Evolutionary conservation across 129 eudicot genomes (phyloP).

Genomic region (Chrysanthemum lavandulifolium): DNA sequence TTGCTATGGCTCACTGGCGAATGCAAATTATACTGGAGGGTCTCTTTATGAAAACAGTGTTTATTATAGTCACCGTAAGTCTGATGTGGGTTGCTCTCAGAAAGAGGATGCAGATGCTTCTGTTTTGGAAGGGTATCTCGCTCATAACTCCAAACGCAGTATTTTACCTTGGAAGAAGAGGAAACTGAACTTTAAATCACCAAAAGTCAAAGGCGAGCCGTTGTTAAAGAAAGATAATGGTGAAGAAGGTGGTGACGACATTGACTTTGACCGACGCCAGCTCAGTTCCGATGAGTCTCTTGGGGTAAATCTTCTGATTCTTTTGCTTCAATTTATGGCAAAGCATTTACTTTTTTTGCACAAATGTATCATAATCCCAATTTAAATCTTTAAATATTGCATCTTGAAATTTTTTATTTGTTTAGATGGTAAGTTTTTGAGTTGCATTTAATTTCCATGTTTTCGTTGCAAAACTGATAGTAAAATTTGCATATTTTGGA

Average conservation of each 20-base stretch:
- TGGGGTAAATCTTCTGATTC: conserved; percentile 42
- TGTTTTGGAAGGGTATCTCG: conserved; percentile 37
- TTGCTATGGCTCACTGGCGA: conserved; percentile 70
- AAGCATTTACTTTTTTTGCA: neutral
- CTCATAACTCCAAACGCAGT: conserved; percentile 55
- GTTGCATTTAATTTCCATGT: neutral
- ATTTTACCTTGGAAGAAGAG: conserved; percentile 92
- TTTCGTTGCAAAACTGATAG: neutral
- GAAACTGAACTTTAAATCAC: conserved; percentile 71
- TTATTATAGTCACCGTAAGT: conserved; percentile 68
- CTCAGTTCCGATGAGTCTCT: conserved; percentile 79
- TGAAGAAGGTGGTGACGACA: conserved; percentile 93
- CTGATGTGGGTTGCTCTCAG: conserved; percentile 62
- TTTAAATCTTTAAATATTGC: no score
- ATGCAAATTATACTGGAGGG: conserved; percentile 61
- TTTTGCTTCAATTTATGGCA: neutral
- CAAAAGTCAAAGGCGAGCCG: conserved; percentile 81
- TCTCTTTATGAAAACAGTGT: conserved; percentile 57
- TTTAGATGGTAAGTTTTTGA: neutral
- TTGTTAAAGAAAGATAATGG: conserved; percentile 68
- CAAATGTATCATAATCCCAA: neutral
- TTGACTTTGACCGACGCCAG: conserved; percentile 86
- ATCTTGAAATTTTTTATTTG: neutral
- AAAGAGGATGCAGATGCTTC: conserved; percentile 39
- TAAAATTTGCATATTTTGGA: neutral